Conservation (phyloP, 176 grass and related monocot genomes). For the Ananas comosus region DNA sequence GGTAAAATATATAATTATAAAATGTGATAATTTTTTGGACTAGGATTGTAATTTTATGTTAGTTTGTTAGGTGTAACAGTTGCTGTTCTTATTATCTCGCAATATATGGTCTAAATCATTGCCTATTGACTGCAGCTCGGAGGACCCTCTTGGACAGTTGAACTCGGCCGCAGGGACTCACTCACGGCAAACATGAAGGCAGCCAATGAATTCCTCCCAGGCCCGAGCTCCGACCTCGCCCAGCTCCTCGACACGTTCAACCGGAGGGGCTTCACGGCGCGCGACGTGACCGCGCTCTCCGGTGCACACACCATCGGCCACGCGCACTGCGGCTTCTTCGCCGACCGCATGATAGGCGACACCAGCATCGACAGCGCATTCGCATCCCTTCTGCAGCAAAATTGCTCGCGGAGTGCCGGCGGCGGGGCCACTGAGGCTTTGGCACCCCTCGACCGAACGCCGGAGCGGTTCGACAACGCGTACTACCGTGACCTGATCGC, state of each 20-base stretch:
- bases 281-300: constrained; percentile 61
- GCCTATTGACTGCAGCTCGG: constrained; percentile 28
- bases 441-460: constrained; percentile 33
- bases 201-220: constrained; percentile 33
- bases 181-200: constrained; percentile 29
- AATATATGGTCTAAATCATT: too few species aligned
- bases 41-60: too few species aligned
- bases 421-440: constrained; percentile 20
- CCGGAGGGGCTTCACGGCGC: constrained; percentile 37
- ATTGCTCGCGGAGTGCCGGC: constrained; percentile 21
- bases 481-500: constrained; percentile 53
- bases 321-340: constrained; percentile 36
- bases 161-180: constrained; percentile 53
- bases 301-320: constrained; percentile 62
- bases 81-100: background rate
- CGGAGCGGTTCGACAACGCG: constrained; percentile 39
- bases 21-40: too few species aligned
- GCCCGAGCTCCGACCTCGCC: constrained; percentile 13
- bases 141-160: constrained; percentile 49
- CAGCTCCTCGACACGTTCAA: constrained; percentile 25
- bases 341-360: constrained; percentile 42
- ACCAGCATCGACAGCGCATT: constrained; percentile 34
- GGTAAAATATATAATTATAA: too few species aligned
- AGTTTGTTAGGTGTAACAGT: too few species aligned
- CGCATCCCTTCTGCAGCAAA: constrained; percentile 5